Percentiles rank a stretch among this genome's conserved stretches.
These are phyloP conservation scores for Penicillium pulvis DNA, from an alignment of 495 filamentous ascomycete genomes.

Conservation along the genomic window DNA sequence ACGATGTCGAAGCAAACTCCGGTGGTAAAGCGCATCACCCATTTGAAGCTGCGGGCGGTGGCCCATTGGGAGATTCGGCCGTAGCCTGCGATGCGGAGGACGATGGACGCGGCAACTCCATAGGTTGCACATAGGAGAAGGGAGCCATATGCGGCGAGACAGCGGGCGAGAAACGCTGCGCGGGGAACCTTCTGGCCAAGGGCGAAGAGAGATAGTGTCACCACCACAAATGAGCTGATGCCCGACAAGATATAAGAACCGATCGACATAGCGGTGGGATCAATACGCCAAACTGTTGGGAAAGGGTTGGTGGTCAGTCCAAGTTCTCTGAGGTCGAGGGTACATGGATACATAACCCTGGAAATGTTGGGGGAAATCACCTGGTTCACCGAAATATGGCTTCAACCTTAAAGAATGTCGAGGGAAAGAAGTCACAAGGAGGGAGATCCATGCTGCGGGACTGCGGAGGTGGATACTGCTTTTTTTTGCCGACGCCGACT, in stretches of 20 bases:
- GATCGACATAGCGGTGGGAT: constrained; percentile 40
- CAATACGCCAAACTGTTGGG: constrained; percentile 8
- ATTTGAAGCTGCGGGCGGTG: constrained; percentile 78
- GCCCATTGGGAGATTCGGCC: constrained; percentile 84
- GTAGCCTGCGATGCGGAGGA: constrained; percentile 69
- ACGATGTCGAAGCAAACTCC: constrained; percentile 79
- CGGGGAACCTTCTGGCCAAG: constrained; percentile 55
- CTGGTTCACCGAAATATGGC: constrained; percentile 10
- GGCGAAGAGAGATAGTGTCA: constrained; percentile 60
- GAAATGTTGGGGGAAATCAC: neutral
- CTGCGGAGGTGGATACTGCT: constrained; percentile 16
- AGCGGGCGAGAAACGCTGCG: constrained; percentile 70
- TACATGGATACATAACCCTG: neutral
- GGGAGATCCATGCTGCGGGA: constrained; percentile 13
- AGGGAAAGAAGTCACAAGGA: constrained; percentile 12
- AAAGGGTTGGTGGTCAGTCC: constrained; percentile 2
- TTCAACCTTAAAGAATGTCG: constrained; percentile 11
- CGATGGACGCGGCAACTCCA: constrained; percentile 73
- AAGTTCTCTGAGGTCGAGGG: neutral
- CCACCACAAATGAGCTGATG: constrained; percentile 54
- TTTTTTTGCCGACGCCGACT: constrained; percentile 28
- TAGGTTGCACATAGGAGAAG: constrained; percentile 68
- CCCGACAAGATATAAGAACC: constrained; percentile 52
- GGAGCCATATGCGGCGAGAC: constrained; percentile 68
- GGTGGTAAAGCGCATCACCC: constrained; percentile 70